Conservation (phyloP, 2,329 filamentous ascomycete species). For the Claviceps humidiphila region DNA sequence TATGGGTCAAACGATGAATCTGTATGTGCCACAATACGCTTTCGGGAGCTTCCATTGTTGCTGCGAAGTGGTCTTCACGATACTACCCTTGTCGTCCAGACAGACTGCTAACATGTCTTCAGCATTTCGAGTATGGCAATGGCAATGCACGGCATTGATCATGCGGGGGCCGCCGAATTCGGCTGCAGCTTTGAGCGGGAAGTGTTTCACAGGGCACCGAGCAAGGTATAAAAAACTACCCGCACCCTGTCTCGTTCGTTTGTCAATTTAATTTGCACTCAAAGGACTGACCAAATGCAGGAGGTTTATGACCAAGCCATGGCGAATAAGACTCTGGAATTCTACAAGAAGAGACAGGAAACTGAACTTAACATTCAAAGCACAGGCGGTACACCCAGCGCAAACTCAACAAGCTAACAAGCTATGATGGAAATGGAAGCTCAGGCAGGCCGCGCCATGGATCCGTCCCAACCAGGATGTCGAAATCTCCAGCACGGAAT, state of each 20-base stretch:
- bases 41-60: not conserved
- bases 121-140: conserved; percentile 41
- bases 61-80: not conserved
- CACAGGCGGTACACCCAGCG: conserved; percentile 21
- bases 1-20: no score
- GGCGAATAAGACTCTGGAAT: conserved; percentile 30
- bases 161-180: conserved; percentile 26
- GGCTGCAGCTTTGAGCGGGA: conserved; percentile 36
- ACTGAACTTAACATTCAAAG: conserved; percentile 34
- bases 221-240: conserved; percentile 25
- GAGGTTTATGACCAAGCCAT: conserved; percentile 37
- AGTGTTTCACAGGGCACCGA: conserved; percentile 29
- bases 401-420: conserved; percentile 27
- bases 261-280: not conserved
- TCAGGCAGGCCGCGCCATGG: conserved; percentile 38
- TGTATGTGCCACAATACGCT: not conserved
- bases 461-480: conserved; percentile 38
- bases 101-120: conserved; percentile 4
- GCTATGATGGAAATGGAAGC: conserved; percentile 41
- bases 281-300: conserved; percentile 19
- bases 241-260: not conserved
- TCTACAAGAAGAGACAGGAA: conserved; percentile 36
- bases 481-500: conserved; percentile 46
- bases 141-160: conserved; percentile 28
- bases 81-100: not conserved